A percentile compares a stretch with the other conserved stretches of the same genome.
These are phyloP conservation scores for Backusella psychrophila DNA, from an alignment of 192 early-diverging fungal genomes.

Conservation along the genomic window DNA sequence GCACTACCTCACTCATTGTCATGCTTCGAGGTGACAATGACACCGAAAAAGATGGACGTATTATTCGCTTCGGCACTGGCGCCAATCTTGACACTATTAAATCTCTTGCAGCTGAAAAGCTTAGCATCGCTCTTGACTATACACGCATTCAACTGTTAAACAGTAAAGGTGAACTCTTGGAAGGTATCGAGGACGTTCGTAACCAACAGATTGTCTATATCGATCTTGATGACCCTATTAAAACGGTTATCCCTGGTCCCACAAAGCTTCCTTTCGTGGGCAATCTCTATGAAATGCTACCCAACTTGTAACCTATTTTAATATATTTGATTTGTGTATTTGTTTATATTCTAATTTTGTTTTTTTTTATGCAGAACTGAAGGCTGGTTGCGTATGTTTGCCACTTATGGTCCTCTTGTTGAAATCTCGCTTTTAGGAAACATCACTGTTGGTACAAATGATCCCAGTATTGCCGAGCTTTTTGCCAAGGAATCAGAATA, in stretches of 20 bases:
- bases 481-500: constrained; percentile 47
- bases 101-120: constrained; percentile 19
- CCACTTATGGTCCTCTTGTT: constrained; percentile 41
- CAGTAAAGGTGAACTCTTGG: neutral
- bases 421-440: constrained; percentile 16
- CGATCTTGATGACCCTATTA: constrained; percentile 19
- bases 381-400: constrained; percentile 27
- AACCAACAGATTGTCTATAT: constrained; percentile 27
- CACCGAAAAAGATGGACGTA: constrained; percentile 21
- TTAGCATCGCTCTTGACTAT: neutral
- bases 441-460: constrained; percentile 31
- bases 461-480: constrained; percentile 42
- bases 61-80: constrained; percentile 18
- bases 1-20: constrained; percentile 28
- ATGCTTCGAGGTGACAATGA: constrained; percentile 19
- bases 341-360: neutral
- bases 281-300: constrained; percentile 32
- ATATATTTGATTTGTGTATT: neutral
- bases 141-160: constrained; percentile 16
- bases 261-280: constrained; percentile 30
- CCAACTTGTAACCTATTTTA: constrained; percentile 20
- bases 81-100: constrained; percentile 27
- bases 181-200: constrained; percentile 3
- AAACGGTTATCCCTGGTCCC: constrained; percentile 23
- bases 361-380: constrained; percentile 9